Evolutionary conservation across 805 yeast genomes (phyloP), one percentile per base, ranked within the genome.

Genomic region (Myxozyma mucilagina): DNA sequence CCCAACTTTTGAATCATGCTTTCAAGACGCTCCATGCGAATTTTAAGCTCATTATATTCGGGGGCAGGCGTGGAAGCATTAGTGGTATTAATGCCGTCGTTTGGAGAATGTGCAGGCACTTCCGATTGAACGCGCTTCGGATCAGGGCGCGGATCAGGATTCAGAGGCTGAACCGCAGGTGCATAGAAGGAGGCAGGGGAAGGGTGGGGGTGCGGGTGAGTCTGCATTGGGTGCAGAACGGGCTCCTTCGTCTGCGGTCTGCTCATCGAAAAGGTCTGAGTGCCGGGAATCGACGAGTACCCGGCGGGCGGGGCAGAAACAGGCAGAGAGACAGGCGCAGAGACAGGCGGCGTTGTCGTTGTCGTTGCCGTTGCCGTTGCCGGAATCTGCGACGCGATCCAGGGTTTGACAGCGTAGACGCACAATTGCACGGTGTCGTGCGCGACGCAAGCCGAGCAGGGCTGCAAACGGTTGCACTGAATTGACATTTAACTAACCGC

Each of bases 391-490:
- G 45, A 16, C 16, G 51, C 39, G 24, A 53, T 51, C 68, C 67
- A 63, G n/a, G 68, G 64, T 31, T 55, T 65, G 38, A 57, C 64
- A 10, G 65, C 65, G 47, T 65, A 65, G 24, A 39, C 53, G 49
- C 68, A 65, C 16, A 60, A 54, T 7, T 47, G 47, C 6, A 43
- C 57, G n/a, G 68, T 63, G 39, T 45, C 63, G 34, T 61, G 64
- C 29, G 39, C 44, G 14, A 65, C 41, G 38, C 68, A 65, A 16
- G 65, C 52, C 3, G 63, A 59, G 52, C 68, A 65, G 6, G 68
- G 68, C 18, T 53, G 63, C 60, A 43, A 47, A 11, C 65, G 56
- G 32, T 65, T 54, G 45, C 68, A 65, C 68, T 64, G 11, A 3
- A n/a, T 18, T 31, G 16, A 20, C 18, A 14, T 4, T 41, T 4